A percentile compares a stretch with the other conserved stretches of the same genome.
Evolutionary conservation across 1,139 yeast genomes (phyloP).

Genomic region (Blastobotrys apis): DNA sequence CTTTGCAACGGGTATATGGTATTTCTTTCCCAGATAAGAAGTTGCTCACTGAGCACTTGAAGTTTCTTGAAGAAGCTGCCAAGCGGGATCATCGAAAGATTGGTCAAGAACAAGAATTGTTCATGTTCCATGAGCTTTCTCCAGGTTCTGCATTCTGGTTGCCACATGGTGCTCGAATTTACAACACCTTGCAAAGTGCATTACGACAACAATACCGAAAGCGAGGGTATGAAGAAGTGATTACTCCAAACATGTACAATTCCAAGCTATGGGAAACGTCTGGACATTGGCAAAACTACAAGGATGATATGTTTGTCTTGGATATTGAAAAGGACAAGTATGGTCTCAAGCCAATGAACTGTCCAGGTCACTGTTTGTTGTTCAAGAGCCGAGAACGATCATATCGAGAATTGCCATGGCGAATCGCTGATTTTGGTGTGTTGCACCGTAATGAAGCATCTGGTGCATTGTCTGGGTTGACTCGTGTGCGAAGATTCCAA

Average conservation of each 20-base stretch:
- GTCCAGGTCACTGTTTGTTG: constrained; percentile 95
- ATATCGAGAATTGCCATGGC: constrained; percentile 90
- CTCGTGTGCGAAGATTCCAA: constrained; percentile 96
- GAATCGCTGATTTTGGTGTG: constrained; percentile 95
- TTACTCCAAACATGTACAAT: constrained; percentile 96
- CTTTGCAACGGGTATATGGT: constrained; percentile 97
- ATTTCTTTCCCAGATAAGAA: constrained; percentile 98
- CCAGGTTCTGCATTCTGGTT: constrained; percentile 98
- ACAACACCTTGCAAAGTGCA: constrained; percentile 74
- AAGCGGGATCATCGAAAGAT: constrained; percentile 96
- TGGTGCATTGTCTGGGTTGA: constrained; percentile 85
- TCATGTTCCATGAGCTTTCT: constrained; percentile 90
- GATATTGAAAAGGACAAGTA: constrained; percentile 83
- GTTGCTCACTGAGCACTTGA: constrained; percentile 90
- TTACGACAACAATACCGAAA: constrained; percentile 77
- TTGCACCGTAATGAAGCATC: constrained; percentile 93
- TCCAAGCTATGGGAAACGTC: constrained; percentile 95
- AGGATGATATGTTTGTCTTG: constrained; percentile 94
- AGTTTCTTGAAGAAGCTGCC: constrained; percentile 94
- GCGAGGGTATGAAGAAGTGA: constrained; percentile 96
- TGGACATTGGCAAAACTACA: constrained; percentile 97
- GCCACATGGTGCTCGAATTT: constrained; percentile 97
- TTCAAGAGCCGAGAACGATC: constrained; percentile 86
- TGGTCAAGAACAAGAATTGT: constrained; percentile 94
- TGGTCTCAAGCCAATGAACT: constrained; percentile 97